phyloP scores from a whole-genome alignment of 2,329 filamentous ascomycete genomes.

The Epichloe bromicola region DNA sequence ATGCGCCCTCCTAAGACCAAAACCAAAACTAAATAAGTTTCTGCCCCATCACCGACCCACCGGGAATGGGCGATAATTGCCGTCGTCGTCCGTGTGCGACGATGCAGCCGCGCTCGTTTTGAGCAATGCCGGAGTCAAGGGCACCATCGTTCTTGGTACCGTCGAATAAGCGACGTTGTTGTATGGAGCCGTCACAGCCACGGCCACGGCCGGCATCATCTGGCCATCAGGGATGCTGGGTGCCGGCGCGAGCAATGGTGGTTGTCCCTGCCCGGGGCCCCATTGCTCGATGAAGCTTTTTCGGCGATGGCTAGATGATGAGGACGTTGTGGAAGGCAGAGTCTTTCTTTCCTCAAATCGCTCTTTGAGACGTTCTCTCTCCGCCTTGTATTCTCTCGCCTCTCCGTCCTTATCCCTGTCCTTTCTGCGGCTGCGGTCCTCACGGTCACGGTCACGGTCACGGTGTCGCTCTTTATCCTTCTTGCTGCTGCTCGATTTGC shows the following conservation, averaged over 20 bases:
- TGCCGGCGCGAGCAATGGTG: constrained; percentile 10
- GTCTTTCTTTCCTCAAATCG: constrained; percentile 24
- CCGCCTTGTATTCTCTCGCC: constrained; percentile 13
- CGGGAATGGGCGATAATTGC: constrained; percentile 23
- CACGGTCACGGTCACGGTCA: constrained; percentile 13
- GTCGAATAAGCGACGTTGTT: background rate
- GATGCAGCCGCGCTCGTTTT: constrained; percentile 11
- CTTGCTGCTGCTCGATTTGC: constrained; percentile 16
- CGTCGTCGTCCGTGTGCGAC: constrained; percentile 16
- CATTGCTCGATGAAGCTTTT: constrained; percentile 20
- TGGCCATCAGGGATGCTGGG: constrained; percentile 1
- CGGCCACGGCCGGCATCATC: background rate
- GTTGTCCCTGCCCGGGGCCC: constrained; percentile 4
- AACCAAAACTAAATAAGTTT: no score
- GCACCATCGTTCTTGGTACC: constrained; percentile 11
- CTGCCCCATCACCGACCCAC: constrained; percentile 14
- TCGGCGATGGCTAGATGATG: constrained; percentile 13
- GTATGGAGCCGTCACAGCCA: background rate
- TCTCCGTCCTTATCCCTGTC: constrained; percentile 9
- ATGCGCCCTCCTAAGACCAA: no score
- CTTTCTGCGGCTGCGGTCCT: constrained; percentile 12
- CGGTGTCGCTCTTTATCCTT: background rate
- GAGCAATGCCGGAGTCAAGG: constrained; percentile 15
- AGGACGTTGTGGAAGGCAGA: background rate
- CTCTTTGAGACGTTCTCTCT: constrained; percentile 24